Percentiles rank a stretch among this genome's conserved stretches.
These are phyloP conservation scores for Fusarium acutatum DNA, from an alignment of 2,329 filamentous ascomycete genomes.

Conservation along the genomic window DNA sequence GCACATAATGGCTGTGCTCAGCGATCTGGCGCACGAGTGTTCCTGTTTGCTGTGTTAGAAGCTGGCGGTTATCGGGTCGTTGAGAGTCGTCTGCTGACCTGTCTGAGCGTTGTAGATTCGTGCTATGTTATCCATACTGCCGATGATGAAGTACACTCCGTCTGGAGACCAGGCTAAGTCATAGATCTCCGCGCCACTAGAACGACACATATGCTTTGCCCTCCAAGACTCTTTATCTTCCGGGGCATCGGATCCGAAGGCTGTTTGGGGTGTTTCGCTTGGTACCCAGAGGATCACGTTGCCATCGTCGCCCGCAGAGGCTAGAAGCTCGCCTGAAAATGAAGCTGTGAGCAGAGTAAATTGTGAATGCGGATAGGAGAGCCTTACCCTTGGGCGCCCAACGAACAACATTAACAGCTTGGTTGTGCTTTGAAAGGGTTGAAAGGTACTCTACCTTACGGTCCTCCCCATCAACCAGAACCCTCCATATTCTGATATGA, in stretches of 20 bases:
- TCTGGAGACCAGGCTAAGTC: conserved; percentile 99
- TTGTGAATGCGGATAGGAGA: neutral
- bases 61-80: neutral
- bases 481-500: conserved; percentile 93
- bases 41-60: conserved; percentile 47
- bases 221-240: conserved; percentile 98
- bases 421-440: conserved; percentile 91
- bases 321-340: conserved; percentile 82
- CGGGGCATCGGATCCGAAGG: conserved; percentile 82
- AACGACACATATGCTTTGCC: conserved; percentile 97
- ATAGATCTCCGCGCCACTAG: conserved; percentile 95
- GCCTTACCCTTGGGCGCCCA: conserved; percentile 88
- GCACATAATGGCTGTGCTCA: conserved; percentile 97
- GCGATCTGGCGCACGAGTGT: conserved; percentile 88
- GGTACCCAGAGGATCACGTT: conserved; percentile 98
- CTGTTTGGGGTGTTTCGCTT: conserved; percentile 74
- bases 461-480: conserved; percentile 85
- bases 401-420: conserved; percentile 96
- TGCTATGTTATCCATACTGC: conserved; percentile 99
- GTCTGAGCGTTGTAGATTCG: conserved; percentile 95
- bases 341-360: conserved; percentile 24
- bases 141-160: conserved; percentile 93
- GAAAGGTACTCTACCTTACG: conserved; percentile 91
- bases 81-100: conserved; percentile 62
- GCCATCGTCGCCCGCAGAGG: conserved; percentile 95